A percentile compares a stretch with the other conserved stretches of the same genome.
These are phyloP conservation scores for Lippia alba DNA, from an alignment of 305 asterid species.

Conservation along the genomic window DNA sequence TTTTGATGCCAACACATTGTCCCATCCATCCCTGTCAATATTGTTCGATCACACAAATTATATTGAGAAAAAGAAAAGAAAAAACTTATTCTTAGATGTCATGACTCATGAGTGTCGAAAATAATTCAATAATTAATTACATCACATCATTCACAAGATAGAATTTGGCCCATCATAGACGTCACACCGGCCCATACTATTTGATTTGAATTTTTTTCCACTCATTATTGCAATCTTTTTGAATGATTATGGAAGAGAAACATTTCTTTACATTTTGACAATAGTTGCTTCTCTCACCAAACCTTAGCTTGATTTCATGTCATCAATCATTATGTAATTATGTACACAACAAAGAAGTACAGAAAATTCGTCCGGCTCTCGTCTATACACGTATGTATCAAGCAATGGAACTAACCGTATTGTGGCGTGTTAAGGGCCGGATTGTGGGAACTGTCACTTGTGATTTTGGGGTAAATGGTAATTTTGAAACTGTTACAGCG, in stretches of 20 bases:
- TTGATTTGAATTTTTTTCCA: background rate
- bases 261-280: constrained; percentile 13
- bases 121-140: background rate
- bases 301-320: background rate
- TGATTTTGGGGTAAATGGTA: background rate
- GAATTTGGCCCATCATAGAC: background rate
- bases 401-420: background rate
- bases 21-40: background rate
- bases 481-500: constrained; percentile 38
- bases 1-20: background rate
- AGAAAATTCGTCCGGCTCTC: background rate
- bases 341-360: background rate
- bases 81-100: background rate
- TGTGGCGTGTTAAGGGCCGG: too few species aligned
- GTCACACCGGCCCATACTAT: background rate
- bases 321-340: background rate
- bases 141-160: background rate
- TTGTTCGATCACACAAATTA: background rate
- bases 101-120: background rate
- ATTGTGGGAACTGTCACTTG: constrained; percentile 12
- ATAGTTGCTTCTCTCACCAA: constrained; percentile 10
- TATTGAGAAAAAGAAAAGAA: background rate
- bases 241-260: constrained; percentile 7
- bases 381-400: background rate
- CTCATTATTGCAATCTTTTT: background rate